These are phyloP conservation scores for Dalbergia cochinchinensis DNA, from an alignment of 306 rosid genomes.

Conservation along the genomic window DNA sequence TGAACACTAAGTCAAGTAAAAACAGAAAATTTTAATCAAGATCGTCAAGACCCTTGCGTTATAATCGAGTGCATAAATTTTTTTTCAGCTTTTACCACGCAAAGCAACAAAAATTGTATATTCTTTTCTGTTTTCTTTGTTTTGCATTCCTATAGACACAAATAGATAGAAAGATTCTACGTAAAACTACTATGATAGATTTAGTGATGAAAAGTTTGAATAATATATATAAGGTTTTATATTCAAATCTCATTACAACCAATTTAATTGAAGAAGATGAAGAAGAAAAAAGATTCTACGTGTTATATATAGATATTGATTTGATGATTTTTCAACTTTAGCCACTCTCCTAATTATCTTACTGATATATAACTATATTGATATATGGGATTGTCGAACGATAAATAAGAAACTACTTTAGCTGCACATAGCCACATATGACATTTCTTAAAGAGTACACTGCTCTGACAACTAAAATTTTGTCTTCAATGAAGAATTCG, in stretches of 20 bases:
- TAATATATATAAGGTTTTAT: no score
- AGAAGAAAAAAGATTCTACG: slow-evolving; percentile 13
- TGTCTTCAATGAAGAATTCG: slow-evolving; percentile 48
- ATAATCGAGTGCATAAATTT: not conserved
- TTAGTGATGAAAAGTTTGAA: no score
- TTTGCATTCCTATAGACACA: not conserved
- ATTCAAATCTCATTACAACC: no score
- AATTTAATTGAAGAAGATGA: no score
- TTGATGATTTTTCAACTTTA: not conserved
- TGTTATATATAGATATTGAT: not conserved
- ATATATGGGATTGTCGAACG: not conserved
- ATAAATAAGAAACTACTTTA: not conserved
- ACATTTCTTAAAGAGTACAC: not conserved
- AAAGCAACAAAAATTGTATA: not conserved
- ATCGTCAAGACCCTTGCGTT: no score
- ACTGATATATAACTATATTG: not conserved
- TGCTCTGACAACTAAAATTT: slow-evolving; percentile 38
- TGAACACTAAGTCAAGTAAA: no score
- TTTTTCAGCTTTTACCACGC: not conserved
- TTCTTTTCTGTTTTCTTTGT: not conserved
- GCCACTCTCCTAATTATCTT: not conserved
- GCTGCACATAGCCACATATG: not conserved
- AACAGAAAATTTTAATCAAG: no score
- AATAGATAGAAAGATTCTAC: slow-evolving; percentile 8
- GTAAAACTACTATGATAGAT: no score